Evolutionary conservation across 75 land plant species (phyloP), one percentile per base, ranked within the genome.

Genomic region (Pinus tabuliformis): DNA sequence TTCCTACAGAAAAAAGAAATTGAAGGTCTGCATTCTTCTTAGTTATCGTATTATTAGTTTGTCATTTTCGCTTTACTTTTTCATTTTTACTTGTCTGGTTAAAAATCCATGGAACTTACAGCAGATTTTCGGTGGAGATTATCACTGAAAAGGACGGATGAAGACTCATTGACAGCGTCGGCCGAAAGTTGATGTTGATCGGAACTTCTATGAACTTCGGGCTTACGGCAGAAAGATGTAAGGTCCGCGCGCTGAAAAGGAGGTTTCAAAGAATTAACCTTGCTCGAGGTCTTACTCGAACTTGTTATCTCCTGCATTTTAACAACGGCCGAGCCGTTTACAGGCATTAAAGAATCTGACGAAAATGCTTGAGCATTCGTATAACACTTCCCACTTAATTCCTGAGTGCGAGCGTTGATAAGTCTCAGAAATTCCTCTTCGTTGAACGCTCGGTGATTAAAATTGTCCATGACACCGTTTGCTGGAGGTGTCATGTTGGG

Each of bases 241-340:
- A 39, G 9, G 18, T 66, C 39, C 6, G 45, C 6, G 21, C 45
- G 6, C 45, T 66, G 45, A 36, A 39, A 66, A 17, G 70, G 7
- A 33, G 45, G 49, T 6, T 17, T 66, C 6, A 17, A 18, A 15
- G 45, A 37, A 66, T n/a, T 42, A 37, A 42, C 20, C 45, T 66
- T 20, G 11, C 36, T 18, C 16, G 70, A 66, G 8, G 39, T 37
- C 45, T n/a, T 42, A 18, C 20, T 66, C 39, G 17, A 66, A 16
- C 70, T 39, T 6, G 49, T 20, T 2, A 66, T 66, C 45, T 66
- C 70, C 12, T 66, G 45, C 21, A 66, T 66, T 66, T 66, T 66
- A 49, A 9, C 11, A 11, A 49, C 12, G 2, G 54, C 54, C 70
- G 16, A 0, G 45, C 70, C n/a, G 8, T 5, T 16, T 16, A n/a